A percentile compares a stretch with the other conserved stretches of the same genome.
phyloP scores from a whole-genome alignment of 1,284 basidiomycete genomes.

The Ceratobasidium sp. region DNA sequence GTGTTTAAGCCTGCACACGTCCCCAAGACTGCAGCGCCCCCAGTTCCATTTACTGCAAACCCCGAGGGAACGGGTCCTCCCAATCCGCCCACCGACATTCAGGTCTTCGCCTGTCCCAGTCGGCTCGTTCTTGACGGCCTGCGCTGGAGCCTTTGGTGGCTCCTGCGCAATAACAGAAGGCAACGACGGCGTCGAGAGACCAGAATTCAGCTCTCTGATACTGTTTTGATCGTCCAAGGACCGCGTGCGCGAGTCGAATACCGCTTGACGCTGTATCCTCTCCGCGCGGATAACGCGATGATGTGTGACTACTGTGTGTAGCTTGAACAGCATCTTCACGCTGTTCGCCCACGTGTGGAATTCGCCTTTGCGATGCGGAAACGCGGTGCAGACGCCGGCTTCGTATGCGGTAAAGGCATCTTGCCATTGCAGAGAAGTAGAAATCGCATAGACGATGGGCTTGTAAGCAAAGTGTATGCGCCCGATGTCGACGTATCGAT shows the following conservation, averaged over 20 bases:
- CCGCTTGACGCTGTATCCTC: not conserved
- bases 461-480: constrained; percentile 19
- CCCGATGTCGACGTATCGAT: constrained; percentile 12
- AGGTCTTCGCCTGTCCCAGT: not conserved
- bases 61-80: not conserved
- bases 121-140: not conserved
- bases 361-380: constrained; percentile 3
- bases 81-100: not conserved
- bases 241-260: constrained; percentile 8
- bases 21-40: not conserved
- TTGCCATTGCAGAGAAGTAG: not conserved
- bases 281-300: not conserved
- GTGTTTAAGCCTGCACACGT: not conserved
- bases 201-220: not conserved
- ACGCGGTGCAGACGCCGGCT: not conserved
- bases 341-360: not conserved
- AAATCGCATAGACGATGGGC: not conserved
- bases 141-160: not conserved
- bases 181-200: not conserved
- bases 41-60: constrained; percentile 7
- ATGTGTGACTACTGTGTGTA: not conserved
- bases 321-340: not conserved
- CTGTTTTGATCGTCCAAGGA: not conserved
- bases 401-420: not conserved
- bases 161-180: not conserved